Base-by-base conservation (phyloP, 805 yeast species). In the Komagataella pastoris region DNA sequence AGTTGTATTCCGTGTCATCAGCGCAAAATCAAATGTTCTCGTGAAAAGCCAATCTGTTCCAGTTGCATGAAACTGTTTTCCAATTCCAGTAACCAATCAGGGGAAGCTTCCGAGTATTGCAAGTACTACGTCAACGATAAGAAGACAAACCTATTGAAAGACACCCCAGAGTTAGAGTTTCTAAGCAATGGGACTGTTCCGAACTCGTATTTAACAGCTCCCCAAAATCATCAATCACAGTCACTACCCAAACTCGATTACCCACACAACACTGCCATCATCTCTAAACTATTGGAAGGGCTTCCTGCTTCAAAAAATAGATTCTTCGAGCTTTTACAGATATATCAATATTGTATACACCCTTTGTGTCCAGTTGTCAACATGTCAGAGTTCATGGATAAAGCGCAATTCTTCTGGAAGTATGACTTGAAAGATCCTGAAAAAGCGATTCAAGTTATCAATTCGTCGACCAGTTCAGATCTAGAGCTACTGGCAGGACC, bases 1-100 rank as follows among this genome's bases (percentile, higher is more conserved):
- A 71, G 77, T 51, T 80, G 86, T 61, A 77, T 80, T 12, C 74
- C 81, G 44, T 80, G 86, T 55, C 86, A 80, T 60, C 77, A 79
- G 53, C 76, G 82, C 61, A 82, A 82, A 64, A 79, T 82, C 56
- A 80, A 80, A 57, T 83, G 88, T 64, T 79, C 81, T 14, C 74
- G 84, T 52, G 74, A 70, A 47, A 74, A 71, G 40, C 87, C 87
- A 1, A 69, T 76, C 14, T 83, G 88, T 60, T 65, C 69, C 24
- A 75, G 76, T 56, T 83, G 88, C 64, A 65, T 67, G 17, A 75
- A 52, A 21, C 19, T 60, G 6, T 60, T 61, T 47, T 8, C 60
- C 58, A 43, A 57, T 58, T 17, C 6, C 14, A n/a, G 6, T 12
- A 12, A 30, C 3, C 40, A 30, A 10, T 10, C 56, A 54, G 5